Evolutionary conservation across 306 rosid genomes (phyloP), one percentile per base, ranked within the genome.

Genomic region (Morella rubra): DNA sequence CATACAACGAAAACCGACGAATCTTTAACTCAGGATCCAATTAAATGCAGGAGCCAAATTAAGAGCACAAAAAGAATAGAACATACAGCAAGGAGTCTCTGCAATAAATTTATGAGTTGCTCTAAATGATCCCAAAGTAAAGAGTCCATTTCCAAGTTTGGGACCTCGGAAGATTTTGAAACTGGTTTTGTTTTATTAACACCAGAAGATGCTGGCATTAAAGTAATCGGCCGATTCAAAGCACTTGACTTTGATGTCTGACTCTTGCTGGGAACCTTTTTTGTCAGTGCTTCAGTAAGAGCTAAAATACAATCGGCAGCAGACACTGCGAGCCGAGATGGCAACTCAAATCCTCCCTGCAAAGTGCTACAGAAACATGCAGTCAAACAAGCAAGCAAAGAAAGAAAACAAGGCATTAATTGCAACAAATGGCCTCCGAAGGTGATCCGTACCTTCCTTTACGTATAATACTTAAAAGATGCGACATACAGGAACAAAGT

Each of bases 331-430:
- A 94, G 97, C 76, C 98, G 96, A 68, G 98, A 86, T 51, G 98
- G 98, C 73, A 94, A 81, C 84, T 94, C 96, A 86, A 85, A 92
- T 71, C 96, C 96, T 77, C 86, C 96, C 89, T 86, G 93, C 85
- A 84, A 75, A 60, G 75, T 81, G 86, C 98, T 94, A 86, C 81
- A 77, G 73, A 72, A 75, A 76, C 81, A 59, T 66, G 80, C 10
- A 9, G 60, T 72, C 64, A 61, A 83, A 76, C 54, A 37, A 76
- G 52, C 83, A 56, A 14, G 27, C 8, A 62, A 40, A 37, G 3
- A 62, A 37, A 37, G 3, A 62, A 14, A 7, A 64, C 22, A 41
- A n/a, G 12, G 46, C 40, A 65, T 20, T 1, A 73, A 51, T 24
- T 59, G 7, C 3, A 46, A 15, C 22, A 16, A 37, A 64, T 42